Evolutionary conservation across 768 basidiomycete genomes (phyloP).

Genomic region (Vishniacozyma victoriae): DNA sequence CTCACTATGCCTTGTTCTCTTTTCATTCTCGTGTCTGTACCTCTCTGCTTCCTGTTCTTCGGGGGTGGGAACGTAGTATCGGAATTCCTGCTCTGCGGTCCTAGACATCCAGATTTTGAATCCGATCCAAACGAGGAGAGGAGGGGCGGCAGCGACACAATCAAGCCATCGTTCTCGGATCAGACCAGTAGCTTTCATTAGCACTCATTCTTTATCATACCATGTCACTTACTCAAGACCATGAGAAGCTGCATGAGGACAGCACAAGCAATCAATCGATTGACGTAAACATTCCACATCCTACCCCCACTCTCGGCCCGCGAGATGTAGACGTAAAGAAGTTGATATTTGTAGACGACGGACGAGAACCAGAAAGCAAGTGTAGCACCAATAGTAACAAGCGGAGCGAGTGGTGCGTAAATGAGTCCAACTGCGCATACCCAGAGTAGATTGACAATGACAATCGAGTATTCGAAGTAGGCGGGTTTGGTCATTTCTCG

Average conservation of each 20-base stretch:
- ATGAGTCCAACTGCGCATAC: conserved; percentile 90
- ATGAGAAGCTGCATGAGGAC: conserved; percentile 70
- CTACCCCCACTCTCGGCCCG: conserved; percentile 90
- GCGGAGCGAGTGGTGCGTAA: conserved; percentile 88
- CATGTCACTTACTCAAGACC: conserved; percentile 61
- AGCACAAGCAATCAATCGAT: conserved; percentile 71
- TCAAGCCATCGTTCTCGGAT: conserved; percentile 62
- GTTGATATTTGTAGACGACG: conserved; percentile 70
- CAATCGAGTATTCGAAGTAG: conserved; percentile 30
- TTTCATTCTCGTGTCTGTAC: conserved; percentile 55
- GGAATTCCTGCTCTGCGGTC: conserved; percentile 63
- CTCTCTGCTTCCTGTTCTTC: conserved; percentile 60
- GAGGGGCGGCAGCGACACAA: conserved; percentile 74
- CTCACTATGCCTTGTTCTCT: conserved; percentile 74
- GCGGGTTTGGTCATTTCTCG: conserved; percentile 45
- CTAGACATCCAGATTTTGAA: conserved; percentile 83
- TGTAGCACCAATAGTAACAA: conserved; percentile 75
- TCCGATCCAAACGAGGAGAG: conserved; percentile 65
- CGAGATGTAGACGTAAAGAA: conserved; percentile 88
- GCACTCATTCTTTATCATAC: not conserved
- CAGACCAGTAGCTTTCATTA: conserved; percentile 54
- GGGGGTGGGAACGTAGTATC: conserved; percentile 70
- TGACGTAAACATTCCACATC: conserved; percentile 88
- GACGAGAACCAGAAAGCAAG: conserved; percentile 69
- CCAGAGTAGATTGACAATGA: conserved; percentile 55